Evolutionary conservation across 306 rosid species (phyloP), one percentile per base, ranked within the genome.

Genomic region (Quercus alba): DNA sequence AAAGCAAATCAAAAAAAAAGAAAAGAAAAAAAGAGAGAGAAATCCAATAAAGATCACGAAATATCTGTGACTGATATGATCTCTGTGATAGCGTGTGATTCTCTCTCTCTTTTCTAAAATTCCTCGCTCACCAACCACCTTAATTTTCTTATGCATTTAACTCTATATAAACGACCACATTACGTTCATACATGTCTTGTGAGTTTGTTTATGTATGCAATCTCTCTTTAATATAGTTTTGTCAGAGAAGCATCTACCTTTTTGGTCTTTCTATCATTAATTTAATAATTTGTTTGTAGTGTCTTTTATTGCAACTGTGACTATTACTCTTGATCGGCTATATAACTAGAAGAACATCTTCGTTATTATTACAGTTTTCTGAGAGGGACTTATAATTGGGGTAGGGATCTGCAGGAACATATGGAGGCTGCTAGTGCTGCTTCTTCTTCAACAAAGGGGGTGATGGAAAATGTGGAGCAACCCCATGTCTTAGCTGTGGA

Each of bases 401-500:
- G 75, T 46, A 49, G 35, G 38, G 44, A n/a, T 57, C 7, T 28
- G 44, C 44, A 38, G 52, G 18, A 46, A 75, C 15, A 30, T 11
- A 89, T 85, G 94, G 89, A 86, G 78, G 78, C 90, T 80, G 61
- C 66, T 63, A 78, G 81, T 51, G 74, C 84, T 63, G 70, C 62
- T 70, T 75, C 85, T 73, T 77, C 91, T 49, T 56, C 90, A 61
- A 62, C 88, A 73, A 84, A 80, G 78, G 81, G 82, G 84, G 80
- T 78, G 75, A 89, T 86, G 92, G 94, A 87, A 72, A 85, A 33
- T 85, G 87, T 82, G 30, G 93, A 79, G 15, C 85, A 86, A 64
- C 97, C 95, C 64, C 98, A 94, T 80, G 97, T 94, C 83, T 82
- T 94, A n/a, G 98, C 97, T 49, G 97, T 94, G 38, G 98, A 94